Conservation (phyloP, 768 basidiomycete species). For the Suillus placidus region DNA sequence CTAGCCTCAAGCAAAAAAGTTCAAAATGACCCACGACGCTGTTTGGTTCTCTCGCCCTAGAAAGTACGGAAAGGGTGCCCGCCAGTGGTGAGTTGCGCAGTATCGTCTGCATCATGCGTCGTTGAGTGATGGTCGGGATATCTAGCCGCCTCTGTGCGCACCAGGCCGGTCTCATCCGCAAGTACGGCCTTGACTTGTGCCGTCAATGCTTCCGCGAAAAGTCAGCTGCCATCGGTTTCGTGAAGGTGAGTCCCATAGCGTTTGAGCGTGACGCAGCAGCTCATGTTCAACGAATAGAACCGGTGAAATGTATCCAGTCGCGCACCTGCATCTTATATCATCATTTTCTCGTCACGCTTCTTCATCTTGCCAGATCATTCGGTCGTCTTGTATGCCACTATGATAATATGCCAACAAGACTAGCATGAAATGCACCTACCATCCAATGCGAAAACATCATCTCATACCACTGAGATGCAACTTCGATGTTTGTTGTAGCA, state of each 20-base stretch:
- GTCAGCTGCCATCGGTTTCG: conserved; percentile 89
- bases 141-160: conserved; percentile 94
- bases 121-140: conserved; percentile 16
- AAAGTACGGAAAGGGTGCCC: conserved; percentile 93
- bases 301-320: conserved; percentile 41
- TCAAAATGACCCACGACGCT: conserved; percentile 95
- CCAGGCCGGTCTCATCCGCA: conserved; percentile 96
- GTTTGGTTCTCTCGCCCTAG: conserved; percentile 97
- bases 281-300: conserved; percentile 37
- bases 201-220: conserved; percentile 99
- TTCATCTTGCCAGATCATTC: conserved; percentile 3
- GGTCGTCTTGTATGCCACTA: conserved; percentile 22
- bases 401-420: conserved; percentile 23
- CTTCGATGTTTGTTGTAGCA: not conserved
- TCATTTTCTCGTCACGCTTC: conserved; percentile 8
- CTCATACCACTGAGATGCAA: not conserved
- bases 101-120: not conserved
- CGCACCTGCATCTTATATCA: conserved; percentile 14
- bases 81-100: conserved; percentile 75
- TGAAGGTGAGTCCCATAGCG: conserved; percentile 67
- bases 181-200: conserved; percentile 96
- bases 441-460: not conserved
- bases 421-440: conserved; percentile 4
- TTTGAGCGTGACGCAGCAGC: not conserved
- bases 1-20: conserved; percentile 13